phyloP scores from a whole-genome alignment of 2,329 filamentous ascomycete species.

The Westerdykella aurantiaca region DNA sequence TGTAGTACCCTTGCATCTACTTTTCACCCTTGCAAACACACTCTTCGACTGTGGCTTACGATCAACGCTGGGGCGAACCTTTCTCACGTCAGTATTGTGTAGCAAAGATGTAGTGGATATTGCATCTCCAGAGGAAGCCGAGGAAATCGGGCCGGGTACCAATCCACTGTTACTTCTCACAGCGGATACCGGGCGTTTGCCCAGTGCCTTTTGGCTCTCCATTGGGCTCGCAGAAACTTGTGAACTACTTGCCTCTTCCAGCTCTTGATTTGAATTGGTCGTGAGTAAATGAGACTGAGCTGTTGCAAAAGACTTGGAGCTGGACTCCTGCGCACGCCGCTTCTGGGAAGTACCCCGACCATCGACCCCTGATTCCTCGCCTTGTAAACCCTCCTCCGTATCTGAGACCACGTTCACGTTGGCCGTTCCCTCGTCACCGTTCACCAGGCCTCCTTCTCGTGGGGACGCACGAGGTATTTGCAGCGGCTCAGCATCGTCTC shows the following conservation, averaged over 20 bases:
- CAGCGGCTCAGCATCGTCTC: conserved; percentile 21
- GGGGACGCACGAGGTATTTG: conserved; percentile 24
- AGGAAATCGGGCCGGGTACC: conserved; percentile 17
- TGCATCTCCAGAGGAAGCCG: conserved; percentile 30
- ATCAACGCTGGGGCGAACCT: conserved; percentile 21
- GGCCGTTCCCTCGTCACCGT: conserved; percentile 15
- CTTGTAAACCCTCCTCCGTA: conserved; percentile 20
- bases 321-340: conserved; percentile 16
- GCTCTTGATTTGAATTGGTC: conserved; percentile 10
- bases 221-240: conserved; percentile 20
- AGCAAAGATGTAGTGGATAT: conserved; percentile 35
- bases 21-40: conserved; percentile 25
- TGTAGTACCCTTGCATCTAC: conserved; percentile 4
- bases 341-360: conserved; percentile 7
- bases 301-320: conserved; percentile 29
- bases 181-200: conserved; percentile 27
- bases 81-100: conserved; percentile 30
- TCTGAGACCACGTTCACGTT: conserved; percentile 27
- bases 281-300: conserved; percentile 19
- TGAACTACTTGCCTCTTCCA: conserved; percentile 26
- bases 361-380: conserved; percentile 11
- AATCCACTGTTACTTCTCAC: conserved; percentile 21
- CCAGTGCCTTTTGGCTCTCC: conserved; percentile 12
- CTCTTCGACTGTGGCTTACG: conserved; percentile 17
- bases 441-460: conserved; percentile 18